Evolutionary conservation across 768 basidiomycete species (phyloP).

Genomic region (Pluteus cervinus): DNA sequence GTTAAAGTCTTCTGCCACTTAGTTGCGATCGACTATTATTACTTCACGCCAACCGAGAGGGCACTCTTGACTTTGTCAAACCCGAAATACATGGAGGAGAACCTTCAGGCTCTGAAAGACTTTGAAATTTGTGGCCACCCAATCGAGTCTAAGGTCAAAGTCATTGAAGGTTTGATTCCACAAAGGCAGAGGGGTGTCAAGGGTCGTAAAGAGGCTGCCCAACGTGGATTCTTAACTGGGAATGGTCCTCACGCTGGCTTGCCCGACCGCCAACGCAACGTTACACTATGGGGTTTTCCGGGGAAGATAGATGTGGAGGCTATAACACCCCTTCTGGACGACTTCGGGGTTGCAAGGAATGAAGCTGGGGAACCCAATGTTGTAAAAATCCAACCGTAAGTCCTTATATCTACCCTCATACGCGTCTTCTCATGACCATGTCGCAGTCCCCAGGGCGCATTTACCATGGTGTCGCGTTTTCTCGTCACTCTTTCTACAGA

Average conservation of each 20-base stretch:
- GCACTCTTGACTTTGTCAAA: conserved; percentile 53
- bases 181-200: conserved; percentile 21
- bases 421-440: too few relatives aligned
- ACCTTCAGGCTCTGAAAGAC: conserved; percentile 34
- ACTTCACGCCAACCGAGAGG: conserved; percentile 52
- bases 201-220: conserved; percentile 21
- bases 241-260: conserved; percentile 51
- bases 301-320: conserved; percentile 30
- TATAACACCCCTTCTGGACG: conserved; percentile 35
- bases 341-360: conserved; percentile 34
- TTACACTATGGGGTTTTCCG: conserved; percentile 59
- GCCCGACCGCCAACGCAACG: conserved; percentile 41
- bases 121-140: conserved; percentile 40
- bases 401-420: too few relatives aligned
- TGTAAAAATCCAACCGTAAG: conserved; percentile 46
- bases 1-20: conserved; percentile 4
- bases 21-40: conserved; percentile 58
- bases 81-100: conserved; percentile 35
- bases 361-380: conserved; percentile 38
- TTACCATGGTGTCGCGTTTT: conserved; percentile 44
- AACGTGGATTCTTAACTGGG: conserved; percentile 20
- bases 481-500: conserved; percentile 48
- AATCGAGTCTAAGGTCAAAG: conserved; percentile 27
- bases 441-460: conserved; percentile 28
- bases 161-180: conserved; percentile 9